Conservation (phyloP, 345 rosid species). For the Pelargonium nanum region DNA sequence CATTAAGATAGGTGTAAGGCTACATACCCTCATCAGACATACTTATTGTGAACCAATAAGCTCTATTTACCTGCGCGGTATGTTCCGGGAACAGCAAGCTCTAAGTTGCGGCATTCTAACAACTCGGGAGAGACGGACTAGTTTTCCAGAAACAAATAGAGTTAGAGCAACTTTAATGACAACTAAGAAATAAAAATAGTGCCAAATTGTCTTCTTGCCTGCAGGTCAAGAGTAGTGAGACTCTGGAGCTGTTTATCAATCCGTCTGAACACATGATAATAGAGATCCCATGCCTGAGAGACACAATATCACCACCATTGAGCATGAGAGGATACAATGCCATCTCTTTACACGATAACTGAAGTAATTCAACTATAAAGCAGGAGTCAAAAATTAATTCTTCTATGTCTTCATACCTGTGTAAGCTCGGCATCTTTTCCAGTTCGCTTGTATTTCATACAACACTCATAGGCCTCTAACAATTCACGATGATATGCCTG, state of each 20-base stretch:
- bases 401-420: slow-evolving; percentile 37
- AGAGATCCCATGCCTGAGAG: slow-evolving; percentile 96
- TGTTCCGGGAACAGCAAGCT: slow-evolving; percentile 99
- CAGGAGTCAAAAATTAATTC: background rate
- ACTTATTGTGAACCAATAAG: background rate
- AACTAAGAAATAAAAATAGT: slow-evolving; percentile 6
- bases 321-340: too few species aligned
- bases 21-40: background rate
- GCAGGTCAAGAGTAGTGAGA: slow-evolving; percentile 84
- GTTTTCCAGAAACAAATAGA: slow-evolving; percentile 11
- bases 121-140: slow-evolving; percentile 97
- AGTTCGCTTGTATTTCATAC: slow-evolving; percentile 76
- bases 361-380: background rate
- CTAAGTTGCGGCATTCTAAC: slow-evolving; percentile 69
- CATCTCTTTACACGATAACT: background rate
- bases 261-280: slow-evolving; percentile 90
- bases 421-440: slow-evolving; percentile 96
- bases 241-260: slow-evolving; percentile 91
- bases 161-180: slow-evolving; percentile 6
- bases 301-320: slow-evolving; percentile 18
- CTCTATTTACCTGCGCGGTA: slow-evolving; percentile 62
- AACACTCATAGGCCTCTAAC: slow-evolving; percentile 83
- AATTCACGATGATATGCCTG: slow-evolving; percentile 89
- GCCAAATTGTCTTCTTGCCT: slow-evolving; percentile 36
- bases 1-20: background rate